phyloP scores from a whole-genome alignment of 2,329 filamentous ascomycete species.

The Fusarium siculi region DNA sequence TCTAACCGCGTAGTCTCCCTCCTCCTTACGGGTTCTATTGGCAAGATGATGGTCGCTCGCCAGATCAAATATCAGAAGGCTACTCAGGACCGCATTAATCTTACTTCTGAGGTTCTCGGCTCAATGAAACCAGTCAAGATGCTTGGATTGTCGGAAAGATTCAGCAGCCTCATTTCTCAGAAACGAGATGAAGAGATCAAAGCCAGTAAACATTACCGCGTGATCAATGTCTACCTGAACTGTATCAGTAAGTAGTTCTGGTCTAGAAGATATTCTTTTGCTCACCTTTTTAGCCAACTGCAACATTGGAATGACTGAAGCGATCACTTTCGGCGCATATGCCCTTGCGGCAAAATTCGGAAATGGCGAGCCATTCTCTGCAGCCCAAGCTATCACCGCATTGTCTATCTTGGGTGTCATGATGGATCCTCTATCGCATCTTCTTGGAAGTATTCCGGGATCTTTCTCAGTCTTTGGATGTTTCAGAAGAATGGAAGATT shows the following conservation, averaged over 20 bases:
- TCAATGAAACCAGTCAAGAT: conserved; percentile 51
- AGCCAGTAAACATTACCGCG: conserved; percentile 41
- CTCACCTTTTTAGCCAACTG: conserved; percentile 38
- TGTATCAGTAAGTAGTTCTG: conserved; percentile 39
- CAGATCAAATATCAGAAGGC: conserved; percentile 48
- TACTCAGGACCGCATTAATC: conserved; percentile 49
- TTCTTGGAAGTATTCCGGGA: conserved; percentile 42
- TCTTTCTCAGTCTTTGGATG: conserved; percentile 45
- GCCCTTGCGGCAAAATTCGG: conserved; percentile 43
- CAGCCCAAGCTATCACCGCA: conserved; percentile 46
- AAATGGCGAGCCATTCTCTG: conserved; percentile 42
- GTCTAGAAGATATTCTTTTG: not conserved
- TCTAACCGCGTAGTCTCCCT: conserved; percentile 35
- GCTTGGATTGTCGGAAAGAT: conserved; percentile 46
- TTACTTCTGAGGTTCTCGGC: conserved; percentile 47
- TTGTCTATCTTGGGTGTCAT: conserved; percentile 47
- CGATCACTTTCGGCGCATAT: conserved; percentile 47
- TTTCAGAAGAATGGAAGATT: conserved; percentile 47
- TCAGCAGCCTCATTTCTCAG: conserved; percentile 37
- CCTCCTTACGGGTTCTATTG: conserved; percentile 33
- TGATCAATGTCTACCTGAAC: conserved; percentile 43
- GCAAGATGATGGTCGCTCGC: conserved; percentile 43
- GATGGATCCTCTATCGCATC: conserved; percentile 39
- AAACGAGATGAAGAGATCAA: conserved; percentile 44
- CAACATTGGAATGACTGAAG: conserved; percentile 42